Evolutionary conservation across 352 stramenopile genomes (phyloP).

Genomic region (Phytophthora crassamura): DNA sequence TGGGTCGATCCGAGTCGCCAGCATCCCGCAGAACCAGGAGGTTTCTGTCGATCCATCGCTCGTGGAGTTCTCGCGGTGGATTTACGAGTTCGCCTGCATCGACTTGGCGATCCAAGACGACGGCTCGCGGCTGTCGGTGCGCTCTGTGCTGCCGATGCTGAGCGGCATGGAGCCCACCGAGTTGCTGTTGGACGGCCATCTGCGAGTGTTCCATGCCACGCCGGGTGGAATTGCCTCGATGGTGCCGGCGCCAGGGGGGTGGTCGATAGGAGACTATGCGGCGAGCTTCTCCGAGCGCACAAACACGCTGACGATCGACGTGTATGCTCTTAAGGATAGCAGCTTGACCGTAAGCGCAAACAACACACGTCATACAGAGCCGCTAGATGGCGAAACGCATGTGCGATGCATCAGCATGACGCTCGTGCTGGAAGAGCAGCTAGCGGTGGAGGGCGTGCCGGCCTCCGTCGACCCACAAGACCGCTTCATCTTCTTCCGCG

Average conservation of each 20-base stretch:
- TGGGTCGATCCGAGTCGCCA: constrained; percentile 11
- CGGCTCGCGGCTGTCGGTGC: constrained; percentile 15
- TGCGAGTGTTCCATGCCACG: constrained; percentile 36
- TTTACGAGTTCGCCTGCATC: constrained; percentile 23
- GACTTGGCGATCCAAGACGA: constrained; percentile 15
- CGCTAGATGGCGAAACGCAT: not conserved
- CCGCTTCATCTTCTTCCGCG: constrained; percentile 13
- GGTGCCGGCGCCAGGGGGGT: constrained; percentile 15
- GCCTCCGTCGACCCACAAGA: not conserved
- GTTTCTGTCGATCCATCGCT: not conserved
- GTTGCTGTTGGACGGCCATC: constrained; percentile 34
- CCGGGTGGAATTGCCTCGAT: constrained; percentile 31
- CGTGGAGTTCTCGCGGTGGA: constrained; percentile 8
- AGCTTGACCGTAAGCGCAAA: not conserved
- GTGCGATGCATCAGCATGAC: constrained; percentile 11
- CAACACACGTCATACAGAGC: not conserved
- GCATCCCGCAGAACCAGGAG: not conserved
- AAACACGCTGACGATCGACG: constrained; percentile 1
- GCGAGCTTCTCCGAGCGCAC: not conserved
- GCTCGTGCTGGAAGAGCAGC: constrained; percentile 8
- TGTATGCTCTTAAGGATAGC: constrained; percentile 4
- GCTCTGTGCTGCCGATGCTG: constrained; percentile 11
- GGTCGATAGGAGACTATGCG: constrained; percentile 2
- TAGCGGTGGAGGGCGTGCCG: not conserved
- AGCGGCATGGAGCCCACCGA: constrained; percentile 11